These are phyloP conservation scores for Diddensiella caesifluorescens DNA, from an alignment of 805 yeast genomes.

Conservation along the genomic window DNA sequence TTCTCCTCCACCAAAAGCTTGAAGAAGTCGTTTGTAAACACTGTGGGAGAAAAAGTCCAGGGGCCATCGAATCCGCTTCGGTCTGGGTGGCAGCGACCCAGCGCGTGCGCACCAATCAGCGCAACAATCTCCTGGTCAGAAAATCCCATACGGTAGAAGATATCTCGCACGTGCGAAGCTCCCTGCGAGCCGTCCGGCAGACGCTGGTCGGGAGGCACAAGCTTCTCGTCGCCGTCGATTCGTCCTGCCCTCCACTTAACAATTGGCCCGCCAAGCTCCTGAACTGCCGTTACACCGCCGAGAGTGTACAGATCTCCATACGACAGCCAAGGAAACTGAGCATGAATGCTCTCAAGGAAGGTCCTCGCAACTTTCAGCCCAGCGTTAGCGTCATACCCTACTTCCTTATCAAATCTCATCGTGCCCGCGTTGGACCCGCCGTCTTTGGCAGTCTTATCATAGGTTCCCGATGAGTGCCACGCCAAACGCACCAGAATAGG, in stretches of 20 bases:
- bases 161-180: conserved; percentile 56
- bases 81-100: conserved; percentile 67
- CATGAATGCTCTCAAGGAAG: conserved; percentile 51
- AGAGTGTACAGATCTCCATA: conserved; percentile 77
- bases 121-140: conserved; percentile 69
- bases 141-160: conserved; percentile 63
- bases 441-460: conserved; percentile 42
- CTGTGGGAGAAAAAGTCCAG: conserved; percentile 75
- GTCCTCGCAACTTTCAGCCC: conserved; percentile 58
- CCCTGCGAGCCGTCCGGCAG: conserved; percentile 70
- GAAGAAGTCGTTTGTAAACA: conserved; percentile 66
- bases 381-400: conserved; percentile 52
- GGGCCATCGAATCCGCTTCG: conserved; percentile 70
- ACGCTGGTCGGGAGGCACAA: conserved; percentile 60
- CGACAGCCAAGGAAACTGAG: conserved; percentile 61
- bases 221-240: conserved; percentile 46
- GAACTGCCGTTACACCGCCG: conserved; percentile 74
- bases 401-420: conserved; percentile 47
- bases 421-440: conserved; percentile 65
- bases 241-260: conserved; percentile 78
- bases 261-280: conserved; percentile 73
- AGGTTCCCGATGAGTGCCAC: conserved; percentile 85
- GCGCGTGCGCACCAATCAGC: conserved; percentile 67
- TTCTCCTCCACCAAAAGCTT: conserved; percentile 49
- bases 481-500: conserved; percentile 70